These are phyloP conservation scores for Kwoniella mangroviensis DNA, from an alignment of 768 basidiomycete species.

Conservation along the genomic window DNA sequence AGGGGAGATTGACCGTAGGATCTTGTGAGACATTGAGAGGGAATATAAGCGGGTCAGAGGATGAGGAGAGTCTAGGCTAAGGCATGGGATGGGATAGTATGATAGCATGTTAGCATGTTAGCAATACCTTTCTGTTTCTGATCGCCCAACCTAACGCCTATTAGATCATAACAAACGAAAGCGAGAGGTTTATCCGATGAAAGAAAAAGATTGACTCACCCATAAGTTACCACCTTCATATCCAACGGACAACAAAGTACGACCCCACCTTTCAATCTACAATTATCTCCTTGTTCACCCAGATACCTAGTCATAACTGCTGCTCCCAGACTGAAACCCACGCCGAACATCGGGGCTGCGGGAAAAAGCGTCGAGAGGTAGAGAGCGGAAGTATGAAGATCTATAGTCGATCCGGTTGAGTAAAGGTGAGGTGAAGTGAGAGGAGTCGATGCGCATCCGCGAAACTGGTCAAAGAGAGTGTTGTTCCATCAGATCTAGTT, in stretches of 20 bases:
- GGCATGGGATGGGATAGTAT: neutral
- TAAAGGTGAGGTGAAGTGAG: slow-evolving; percentile 77
- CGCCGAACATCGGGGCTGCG: slow-evolving; percentile 74
- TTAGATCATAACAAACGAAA: too few relatives aligned
- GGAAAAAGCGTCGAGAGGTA: slow-evolving; percentile 76
- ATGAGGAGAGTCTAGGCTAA: slow-evolving; percentile 26
- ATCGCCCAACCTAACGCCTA: too few relatives aligned
- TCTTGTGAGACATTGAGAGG: slow-evolving; percentile 31
- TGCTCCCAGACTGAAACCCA: slow-evolving; percentile 89
- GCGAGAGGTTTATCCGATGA: neutral
- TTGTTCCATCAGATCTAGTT: too few relatives aligned
- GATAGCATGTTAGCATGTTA: neutral
- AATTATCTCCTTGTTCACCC: slow-evolving; percentile 62
- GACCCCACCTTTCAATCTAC: slow-evolving; percentile 22
- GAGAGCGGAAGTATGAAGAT: slow-evolving; percentile 75
- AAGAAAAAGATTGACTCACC: slow-evolving; percentile 17
- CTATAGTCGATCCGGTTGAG: slow-evolving; percentile 75
- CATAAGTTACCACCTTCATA: slow-evolving; percentile 24
- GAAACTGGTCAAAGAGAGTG: slow-evolving; percentile 6
- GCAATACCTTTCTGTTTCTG: neutral
- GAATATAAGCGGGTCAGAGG: slow-evolving; percentile 31
- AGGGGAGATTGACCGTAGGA: slow-evolving; percentile 25
- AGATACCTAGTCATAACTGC: slow-evolving; percentile 85
- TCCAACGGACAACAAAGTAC: slow-evolving; percentile 36
- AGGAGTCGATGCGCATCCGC: slow-evolving; percentile 70